These are phyloP conservation scores for Ceraceosorus bombacis DNA, from an alignment of 1,284 basidiomycete genomes.

Conservation along the genomic window DNA sequence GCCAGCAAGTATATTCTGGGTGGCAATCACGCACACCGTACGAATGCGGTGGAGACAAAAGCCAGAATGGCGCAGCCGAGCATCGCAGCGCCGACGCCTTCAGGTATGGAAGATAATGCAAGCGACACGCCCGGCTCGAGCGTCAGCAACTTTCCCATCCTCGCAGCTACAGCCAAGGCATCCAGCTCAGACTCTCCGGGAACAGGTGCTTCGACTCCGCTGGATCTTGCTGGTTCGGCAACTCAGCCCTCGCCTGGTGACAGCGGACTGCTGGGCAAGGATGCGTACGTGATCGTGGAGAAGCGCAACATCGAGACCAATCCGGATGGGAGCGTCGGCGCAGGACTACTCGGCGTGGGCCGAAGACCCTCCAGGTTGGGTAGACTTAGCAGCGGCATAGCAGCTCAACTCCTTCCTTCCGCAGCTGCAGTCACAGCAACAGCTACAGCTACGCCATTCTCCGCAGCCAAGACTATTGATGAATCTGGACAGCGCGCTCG, in stretches of 20 bases:
- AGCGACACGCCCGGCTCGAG: slow-evolving; percentile 9
- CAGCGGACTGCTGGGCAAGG: too few species aligned
- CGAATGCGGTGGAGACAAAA: too few species aligned
- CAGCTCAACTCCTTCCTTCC: slow-evolving; percentile 2
- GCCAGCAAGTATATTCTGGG: neutral
- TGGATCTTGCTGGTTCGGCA: too few species aligned
- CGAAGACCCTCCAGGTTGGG: slow-evolving; percentile 28
- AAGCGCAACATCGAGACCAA: slow-evolving; percentile 55
- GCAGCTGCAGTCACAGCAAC: slow-evolving; percentile 7
- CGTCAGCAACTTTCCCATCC: slow-evolving; percentile 8
- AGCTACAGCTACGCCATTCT: slow-evolving; percentile 1
- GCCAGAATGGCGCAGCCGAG: too few species aligned
- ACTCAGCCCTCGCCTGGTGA: too few species aligned
- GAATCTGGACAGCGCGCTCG: neutral
- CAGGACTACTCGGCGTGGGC: slow-evolving; percentile 11
- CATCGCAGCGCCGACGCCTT: neutral
- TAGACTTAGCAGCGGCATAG: slow-evolving; percentile 18
- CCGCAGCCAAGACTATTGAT: slow-evolving; percentile 7
- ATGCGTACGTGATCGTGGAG: slow-evolving; percentile 55
- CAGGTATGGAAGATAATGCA: slow-evolving; percentile 10
- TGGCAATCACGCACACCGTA: too few species aligned
- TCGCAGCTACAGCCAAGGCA: neutral
- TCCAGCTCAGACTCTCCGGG: slow-evolving; percentile 1
- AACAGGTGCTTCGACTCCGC: too few species aligned
- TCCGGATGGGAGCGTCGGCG: slow-evolving; percentile 23